Base-by-base conservation (phyloP, 495 filamentous ascomycete genomes). In the Tetracladium setigerum region DNA sequence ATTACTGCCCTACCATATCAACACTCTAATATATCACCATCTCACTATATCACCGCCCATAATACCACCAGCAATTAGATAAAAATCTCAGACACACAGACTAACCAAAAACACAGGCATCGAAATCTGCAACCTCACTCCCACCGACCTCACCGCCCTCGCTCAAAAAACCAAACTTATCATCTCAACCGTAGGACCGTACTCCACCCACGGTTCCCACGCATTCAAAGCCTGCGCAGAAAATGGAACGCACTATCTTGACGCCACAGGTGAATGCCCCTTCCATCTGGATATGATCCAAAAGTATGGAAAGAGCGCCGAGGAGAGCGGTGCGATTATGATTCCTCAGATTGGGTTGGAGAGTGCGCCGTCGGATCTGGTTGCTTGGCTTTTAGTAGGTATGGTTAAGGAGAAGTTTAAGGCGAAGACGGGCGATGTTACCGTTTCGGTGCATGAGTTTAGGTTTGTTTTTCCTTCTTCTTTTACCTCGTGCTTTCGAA, bases 181-280 rank as follows among this genome's bases (percentile, higher is more conserved):
- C 22, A 84, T 97, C 60, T 85, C 86, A 42, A 88, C 86, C 36
- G 78, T 95, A 30, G 91, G 91, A 0, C 91, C 91, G 0, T 97
- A 90, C 63, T 67, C 78, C 57, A 57, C 77, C 27, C 83, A 94
- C 56, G 89, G 91, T 35, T 82, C 84, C 38, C 76, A 77, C 35
- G 87, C 89, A 15, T 79, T 97, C 44, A 82, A 85, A 54, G 89
- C 90, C n/a, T 97, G 91, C 62, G 88, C 87, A 27, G 74, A 79
- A 40, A 81, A 80, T 50, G 90, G 91, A 17, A 95, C 91, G 11
- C 89, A 95, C 62, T 95, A 95, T 61, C 69, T 97, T 36, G 91
- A 96, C 68, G 78, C 79, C 27, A 95, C 91, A 11, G 90, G 90
- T 32, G 92, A 98, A 61, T 77, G 79, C 7, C 84, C 87, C 7